Percentiles rank a stretch among this genome's conserved stretches.
Evolutionary conservation across 1,284 basidiomycete genomes (phyloP).

Genomic region (Hypsizygus ulmarius): DNA sequence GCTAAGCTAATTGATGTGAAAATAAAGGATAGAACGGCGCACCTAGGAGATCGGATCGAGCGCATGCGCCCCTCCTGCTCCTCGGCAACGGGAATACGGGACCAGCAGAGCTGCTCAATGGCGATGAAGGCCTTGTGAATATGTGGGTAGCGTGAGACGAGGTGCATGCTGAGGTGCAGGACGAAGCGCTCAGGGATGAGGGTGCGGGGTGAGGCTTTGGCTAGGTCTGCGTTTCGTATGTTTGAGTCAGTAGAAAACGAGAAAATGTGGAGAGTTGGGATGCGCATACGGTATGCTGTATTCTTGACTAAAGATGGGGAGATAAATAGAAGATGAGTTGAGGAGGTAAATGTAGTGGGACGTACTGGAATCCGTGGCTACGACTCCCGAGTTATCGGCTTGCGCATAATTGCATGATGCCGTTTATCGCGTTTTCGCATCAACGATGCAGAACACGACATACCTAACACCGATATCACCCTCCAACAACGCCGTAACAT

Average conservation of each 20-base stretch:
- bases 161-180: constrained; percentile 81
- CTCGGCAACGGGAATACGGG: constrained; percentile 61
- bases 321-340: too few species aligned
- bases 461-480: constrained; percentile 75
- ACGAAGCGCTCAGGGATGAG: constrained; percentile 85
- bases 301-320: constrained; percentile 70
- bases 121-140: constrained; percentile 74
- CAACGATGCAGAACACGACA: too few species aligned
- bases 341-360: constrained; percentile 10
- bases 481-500: constrained; percentile 74
- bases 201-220: constrained; percentile 84
- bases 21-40: constrained; percentile 22
- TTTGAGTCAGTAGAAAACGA: neutral
- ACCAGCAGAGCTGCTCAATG: constrained; percentile 84
- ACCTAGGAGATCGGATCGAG: constrained; percentile 80
- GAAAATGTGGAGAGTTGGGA: too few species aligned
- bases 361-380: constrained; percentile 87
- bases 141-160: constrained; percentile 83
- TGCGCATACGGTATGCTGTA: constrained; percentile 76
- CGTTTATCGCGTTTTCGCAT: too few species aligned
- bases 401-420: constrained; percentile 61
- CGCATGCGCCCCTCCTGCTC: constrained; percentile 51
- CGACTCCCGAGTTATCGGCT: constrained; percentile 81
- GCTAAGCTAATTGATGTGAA: neutral
- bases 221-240: constrained; percentile 56